phyloP scores from a whole-genome alignment of 192 early-diverging fungal genomes.

The Lunasporangiospora selenospora region DNA sequence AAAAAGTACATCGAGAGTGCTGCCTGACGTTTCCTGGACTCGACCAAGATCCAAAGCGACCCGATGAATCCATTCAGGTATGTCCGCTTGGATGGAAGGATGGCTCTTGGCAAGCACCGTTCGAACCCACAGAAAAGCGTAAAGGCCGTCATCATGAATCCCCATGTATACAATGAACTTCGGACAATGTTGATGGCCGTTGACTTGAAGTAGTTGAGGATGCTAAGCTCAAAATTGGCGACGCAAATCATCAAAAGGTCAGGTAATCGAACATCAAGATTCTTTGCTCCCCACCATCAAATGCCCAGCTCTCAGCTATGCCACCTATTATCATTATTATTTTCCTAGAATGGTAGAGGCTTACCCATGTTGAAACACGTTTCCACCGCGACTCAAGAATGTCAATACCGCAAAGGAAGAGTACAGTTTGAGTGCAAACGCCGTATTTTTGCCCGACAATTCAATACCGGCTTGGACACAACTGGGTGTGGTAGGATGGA shows the following conservation, averaged over 20 bases:
- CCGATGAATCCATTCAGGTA: slow-evolving; percentile 42
- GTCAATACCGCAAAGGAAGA: background rate
- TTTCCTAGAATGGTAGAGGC: too few relatives aligned
- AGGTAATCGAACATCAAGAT: too few relatives aligned
- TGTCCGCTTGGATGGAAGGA: slow-evolving; percentile 15
- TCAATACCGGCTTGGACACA: background rate
- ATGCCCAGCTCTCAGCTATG: too few relatives aligned
- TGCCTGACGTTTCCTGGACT: slow-evolving; percentile 11
- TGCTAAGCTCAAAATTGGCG: background rate
- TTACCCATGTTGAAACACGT: slow-evolving; percentile 12
- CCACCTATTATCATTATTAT: too few relatives aligned
- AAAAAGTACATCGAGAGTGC: slow-evolving; percentile 37
- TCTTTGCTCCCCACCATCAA: too few relatives aligned
- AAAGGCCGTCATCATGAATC: slow-evolving; percentile 6
- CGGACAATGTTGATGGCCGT: slow-evolving; percentile 2
- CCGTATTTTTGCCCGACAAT: background rate
- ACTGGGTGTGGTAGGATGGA: slow-evolving; percentile 1
- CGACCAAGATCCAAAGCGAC: slow-evolving; percentile 38
- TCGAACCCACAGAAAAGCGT: slow-evolving; percentile 1
- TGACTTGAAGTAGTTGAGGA: slow-evolving; percentile 2
- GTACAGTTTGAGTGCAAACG: slow-evolving; percentile 7
- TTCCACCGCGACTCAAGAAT: background rate
- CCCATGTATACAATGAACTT: slow-evolving; percentile 3
- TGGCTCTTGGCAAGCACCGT: background rate
- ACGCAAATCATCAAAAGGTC: too few relatives aligned